phyloP scores from a whole-genome alignment of 352 stramenopile genomes.

The Thraustochytrium striatum region DNA sequence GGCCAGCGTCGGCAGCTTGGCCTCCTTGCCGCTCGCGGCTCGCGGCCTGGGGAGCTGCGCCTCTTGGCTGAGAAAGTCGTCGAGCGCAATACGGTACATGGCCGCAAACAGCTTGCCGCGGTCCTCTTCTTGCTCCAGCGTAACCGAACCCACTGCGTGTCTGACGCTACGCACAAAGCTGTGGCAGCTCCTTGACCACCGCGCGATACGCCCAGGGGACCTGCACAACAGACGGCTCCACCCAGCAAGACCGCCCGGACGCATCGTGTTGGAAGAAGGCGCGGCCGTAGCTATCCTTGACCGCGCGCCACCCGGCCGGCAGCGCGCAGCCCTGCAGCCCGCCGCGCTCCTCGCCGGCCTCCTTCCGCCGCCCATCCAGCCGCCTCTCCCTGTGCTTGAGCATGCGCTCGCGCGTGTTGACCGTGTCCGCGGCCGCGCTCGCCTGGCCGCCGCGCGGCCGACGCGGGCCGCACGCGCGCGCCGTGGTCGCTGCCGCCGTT shows the following conservation, averaged over 20 bases:
- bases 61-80: slow-evolving; percentile 11
- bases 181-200: background rate
- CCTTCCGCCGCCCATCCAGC: no score
- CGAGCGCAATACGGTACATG: slow-evolving; percentile 20
- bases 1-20: background rate
- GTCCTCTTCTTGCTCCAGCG: slow-evolving; percentile 23
- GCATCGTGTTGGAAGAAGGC: background rate
- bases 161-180: slow-evolving; percentile 9
- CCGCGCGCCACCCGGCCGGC: background rate
- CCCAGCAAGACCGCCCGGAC: slow-evolving; percentile 25
- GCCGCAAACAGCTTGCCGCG: slow-evolving; percentile 30
- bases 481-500: background rate
- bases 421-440: background rate
- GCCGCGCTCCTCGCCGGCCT: no score
- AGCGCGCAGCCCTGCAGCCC: no score
- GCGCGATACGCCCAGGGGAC: slow-evolving; percentile 12
- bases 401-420: background rate
- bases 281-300: slow-evolving; percentile 27
- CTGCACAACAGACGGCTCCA: slow-evolving; percentile 20
- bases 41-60: background rate
- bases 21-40: background rate
- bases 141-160: background rate
- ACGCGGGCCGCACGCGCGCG: background rate
- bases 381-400: background rate
- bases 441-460: background rate